Evolutionary conservation across 2,329 filamentous ascomycete genomes (phyloP), one percentile per base, ranked within the genome.

Genomic region (Cytospora chrysosperma): DNA sequence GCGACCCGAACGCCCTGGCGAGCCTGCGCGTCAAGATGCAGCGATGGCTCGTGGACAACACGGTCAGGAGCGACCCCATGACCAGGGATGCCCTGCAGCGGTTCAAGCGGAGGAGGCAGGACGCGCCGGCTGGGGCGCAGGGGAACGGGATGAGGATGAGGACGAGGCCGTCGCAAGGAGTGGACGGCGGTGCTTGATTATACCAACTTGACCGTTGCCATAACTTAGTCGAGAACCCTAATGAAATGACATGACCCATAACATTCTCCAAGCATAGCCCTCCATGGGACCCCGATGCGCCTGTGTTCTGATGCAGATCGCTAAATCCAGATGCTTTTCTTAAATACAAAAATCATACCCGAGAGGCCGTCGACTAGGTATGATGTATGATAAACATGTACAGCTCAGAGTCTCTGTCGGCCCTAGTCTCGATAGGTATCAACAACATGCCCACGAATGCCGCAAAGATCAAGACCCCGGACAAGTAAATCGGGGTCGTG

Each of bases 31-130:
- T 83, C 49, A 90, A 89, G 70, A 85, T 97, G 77, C 90, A 88
- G 76, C 91, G 95, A 71, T 96, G 92, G 84, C 79, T 98, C 69
- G 87, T 97, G 57, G 88, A 96, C 74, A 96, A 96, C 72, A 93
- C 88, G 17, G 90, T 96, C 65, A 84, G 87, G 68, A 86, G 85
- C 55, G 91, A 94, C 75, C 88, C 88, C 0, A 91, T 94, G 77
- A 94, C 98, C 10, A 84, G 88, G 69, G 88, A 92, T 74, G 93
- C 93, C 0, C 81, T 97, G 69, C 87, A 87, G 27, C 84, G 82
- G 64, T 87, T 88, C 30, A 82, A 85, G 73, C 86, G 82, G 72
- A 78, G 86, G 69, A 82, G 88, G 68, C 74, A 80, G 17, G 85
- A 88, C 70, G 88, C 83, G 17, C 88, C 88, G 1, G 80, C 81